Evolutionary conservation across 1,139 yeast species (phyloP), one percentile per base, ranked within the genome.

Genomic region (Meyerozyma athensensis): DNA sequence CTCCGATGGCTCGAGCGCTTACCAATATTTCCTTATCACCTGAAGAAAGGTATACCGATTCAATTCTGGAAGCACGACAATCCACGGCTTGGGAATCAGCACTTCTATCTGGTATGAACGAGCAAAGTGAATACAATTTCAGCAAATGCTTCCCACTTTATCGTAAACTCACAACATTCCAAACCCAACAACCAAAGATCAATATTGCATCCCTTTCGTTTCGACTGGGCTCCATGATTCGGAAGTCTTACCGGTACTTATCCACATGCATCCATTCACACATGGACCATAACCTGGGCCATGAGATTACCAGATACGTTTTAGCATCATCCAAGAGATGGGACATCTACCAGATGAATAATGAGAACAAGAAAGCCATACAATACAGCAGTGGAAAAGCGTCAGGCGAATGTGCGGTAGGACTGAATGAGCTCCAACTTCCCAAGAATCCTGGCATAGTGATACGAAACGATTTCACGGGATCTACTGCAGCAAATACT

Each of bases 61-160:
- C 30, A 16, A 16, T 16, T 10, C 14, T 30, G 18, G 22, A 28
- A 13, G 17, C 18, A 32, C 17, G 26, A 33, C 22, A 19, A 26
- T 28, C 24, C 14, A 36, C 45, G 7, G 43, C 41, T 18, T 46
- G 50, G 35, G 67, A 61, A 44, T 52, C 53, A 35, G 46, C 46
- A 28, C 41, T 56, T n/a, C 45, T 56, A 10, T 46, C 54, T 35
- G 53, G 52, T 20, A 50, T 63, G 21, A 63, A 60, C 42, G 74
- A 72, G 45, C 64, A 64, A 34, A 74, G 75, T 43, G 95, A 86
- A 54, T 68, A 75, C 45, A 71, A 80, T 41, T 86, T 81, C 58
- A 79, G 81, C 13, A 82, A 81, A 50, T 86, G 94, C 49, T 89
- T 86, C 61, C 97, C 97, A 1, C 76, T 80, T 41, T 86, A 84